Conservation (phyloP, 2,329 filamentous ascomycete genomes). For the Leptographium lundbergii region DNA sequence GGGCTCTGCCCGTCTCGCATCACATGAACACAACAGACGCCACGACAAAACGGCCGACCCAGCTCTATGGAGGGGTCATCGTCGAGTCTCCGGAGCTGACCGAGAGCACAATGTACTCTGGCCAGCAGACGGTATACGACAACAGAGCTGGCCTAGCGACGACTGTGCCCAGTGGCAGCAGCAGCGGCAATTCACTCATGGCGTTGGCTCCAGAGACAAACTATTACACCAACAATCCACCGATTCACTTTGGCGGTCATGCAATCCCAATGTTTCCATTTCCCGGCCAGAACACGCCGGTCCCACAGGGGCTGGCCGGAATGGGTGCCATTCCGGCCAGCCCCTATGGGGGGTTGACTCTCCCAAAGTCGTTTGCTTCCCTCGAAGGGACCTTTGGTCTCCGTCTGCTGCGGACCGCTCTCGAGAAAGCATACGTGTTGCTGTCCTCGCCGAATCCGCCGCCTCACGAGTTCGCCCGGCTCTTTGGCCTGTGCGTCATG, state of each 20-base stretch:
- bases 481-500: slow-evolving; percentile 58
- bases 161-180: neutral
- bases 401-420: slow-evolving; percentile 51
- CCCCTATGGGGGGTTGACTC: slow-evolving; percentile 24
- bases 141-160: neutral
- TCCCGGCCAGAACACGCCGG: neutral
- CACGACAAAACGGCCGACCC: neutral
- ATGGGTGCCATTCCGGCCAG: slow-evolving; percentile 14
- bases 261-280: neutral
- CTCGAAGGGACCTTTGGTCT: slow-evolving; percentile 58
- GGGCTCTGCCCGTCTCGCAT: neutral
- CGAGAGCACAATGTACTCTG: neutral
- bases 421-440: slow-evolving; percentile 51
- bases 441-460: slow-evolving; percentile 37
- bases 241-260: neutral
- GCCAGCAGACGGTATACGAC: slow-evolving; percentile 28
- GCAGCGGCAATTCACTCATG: slow-evolving; percentile 4
- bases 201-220: slow-evolving; percentile 8
- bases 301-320: too few species aligned
- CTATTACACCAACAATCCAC: neutral
- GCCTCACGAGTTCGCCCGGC: slow-evolving; percentile 33
- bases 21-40: neutral
- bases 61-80: slow-evolving; percentile 17
- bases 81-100: slow-evolving; percentile 9
- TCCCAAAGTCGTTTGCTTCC: slow-evolving; percentile 44